These are phyloP conservation scores for Exophiala phaeomuriformis DNA, from an alignment of 2,329 filamentous ascomycete genomes.

Conservation along the genomic window DNA sequence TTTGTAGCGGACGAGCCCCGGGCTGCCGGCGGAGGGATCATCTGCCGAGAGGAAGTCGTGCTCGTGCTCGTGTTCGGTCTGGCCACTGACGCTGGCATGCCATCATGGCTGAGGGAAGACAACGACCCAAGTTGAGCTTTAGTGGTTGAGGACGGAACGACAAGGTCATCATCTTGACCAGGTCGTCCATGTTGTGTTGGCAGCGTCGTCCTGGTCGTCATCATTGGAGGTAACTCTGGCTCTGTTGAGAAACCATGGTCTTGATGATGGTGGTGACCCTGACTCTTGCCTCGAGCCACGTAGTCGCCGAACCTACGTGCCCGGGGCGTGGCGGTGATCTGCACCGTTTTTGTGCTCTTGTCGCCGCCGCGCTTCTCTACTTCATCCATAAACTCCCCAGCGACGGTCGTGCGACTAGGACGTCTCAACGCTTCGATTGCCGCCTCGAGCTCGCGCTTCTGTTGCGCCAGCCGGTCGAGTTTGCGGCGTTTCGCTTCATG, in stretches of 20 bases:
- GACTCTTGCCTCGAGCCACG: background rate
- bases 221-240: constrained; percentile 17
- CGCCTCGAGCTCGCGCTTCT: constrained; percentile 43
- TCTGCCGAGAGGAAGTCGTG: background rate
- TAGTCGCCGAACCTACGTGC: constrained; percentile 33
- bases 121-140: constrained; percentile 18
- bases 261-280: background rate
- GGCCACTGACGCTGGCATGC: too few relatives aligned
- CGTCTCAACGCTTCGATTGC: constrained; percentile 43
- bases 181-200: background rate
- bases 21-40: background rate
- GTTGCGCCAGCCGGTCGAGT: constrained; percentile 39
- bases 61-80: too few relatives aligned
- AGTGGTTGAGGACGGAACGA: constrained; percentile 29
- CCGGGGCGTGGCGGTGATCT: constrained; percentile 45
- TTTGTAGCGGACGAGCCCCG: constrained; percentile 17
- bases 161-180: constrained; percentile 6
- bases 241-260: background rate
- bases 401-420: constrained; percentile 42
- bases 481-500: constrained; percentile 42
- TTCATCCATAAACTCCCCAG: constrained; percentile 40
- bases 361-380: constrained; percentile 35
- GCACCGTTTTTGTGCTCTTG: constrained; percentile 38
- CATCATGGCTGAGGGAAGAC: too few relatives aligned
- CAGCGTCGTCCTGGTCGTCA: constrained; percentile 1